Evolutionary conservation across 495 filamentous ascomycete species (phyloP).

Genomic region (Neurospora pannonica): DNA sequence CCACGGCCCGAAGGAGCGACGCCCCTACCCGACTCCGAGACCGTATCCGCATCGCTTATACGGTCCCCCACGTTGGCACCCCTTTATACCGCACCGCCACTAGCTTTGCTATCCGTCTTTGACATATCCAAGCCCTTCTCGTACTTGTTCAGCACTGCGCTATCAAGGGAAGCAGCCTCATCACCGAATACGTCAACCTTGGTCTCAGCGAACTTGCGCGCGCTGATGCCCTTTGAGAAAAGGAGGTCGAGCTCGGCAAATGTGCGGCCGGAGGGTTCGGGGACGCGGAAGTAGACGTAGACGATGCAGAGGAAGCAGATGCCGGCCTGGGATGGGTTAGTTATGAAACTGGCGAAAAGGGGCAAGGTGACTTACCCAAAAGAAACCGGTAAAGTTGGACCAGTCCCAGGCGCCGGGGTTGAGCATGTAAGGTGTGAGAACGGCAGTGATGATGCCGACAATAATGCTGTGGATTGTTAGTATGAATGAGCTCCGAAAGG

Average conservation of each 20-base stretch:
- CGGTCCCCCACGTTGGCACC: background rate
- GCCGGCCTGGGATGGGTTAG: constrained; percentile 31
- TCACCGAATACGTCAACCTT: constrained; percentile 60
- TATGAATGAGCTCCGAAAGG: background rate
- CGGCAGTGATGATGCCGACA: constrained; percentile 56
- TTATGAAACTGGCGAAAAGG: background rate
- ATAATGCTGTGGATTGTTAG: constrained; percentile 43
- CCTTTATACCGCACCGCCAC: background rate
- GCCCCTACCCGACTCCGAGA: background rate
- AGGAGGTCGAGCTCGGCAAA: constrained; percentile 69
- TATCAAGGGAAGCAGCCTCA: constrained; percentile 33
- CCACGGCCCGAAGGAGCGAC: background rate
- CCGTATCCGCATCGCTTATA: background rate
- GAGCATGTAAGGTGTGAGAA: constrained; percentile 68
- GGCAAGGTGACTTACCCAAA: constrained; percentile 48
- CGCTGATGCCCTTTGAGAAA: constrained; percentile 55
- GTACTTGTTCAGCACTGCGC: constrained; percentile 40
- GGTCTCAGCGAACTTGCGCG: constrained; percentile 58
- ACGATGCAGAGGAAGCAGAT: constrained; percentile 64
- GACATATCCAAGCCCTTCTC: constrained; percentile 19
- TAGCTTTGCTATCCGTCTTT: background rate
- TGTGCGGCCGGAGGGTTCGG: constrained; percentile 59
- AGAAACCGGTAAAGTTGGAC: constrained; percentile 71
- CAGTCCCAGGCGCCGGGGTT: constrained; percentile 68
- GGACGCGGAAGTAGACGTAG: constrained; percentile 67